A percentile compares a stretch with the other conserved stretches of the same genome.
Conservation (phyloP, 768 basidiomycete genomes). For the Agaricus blazei region DNA sequence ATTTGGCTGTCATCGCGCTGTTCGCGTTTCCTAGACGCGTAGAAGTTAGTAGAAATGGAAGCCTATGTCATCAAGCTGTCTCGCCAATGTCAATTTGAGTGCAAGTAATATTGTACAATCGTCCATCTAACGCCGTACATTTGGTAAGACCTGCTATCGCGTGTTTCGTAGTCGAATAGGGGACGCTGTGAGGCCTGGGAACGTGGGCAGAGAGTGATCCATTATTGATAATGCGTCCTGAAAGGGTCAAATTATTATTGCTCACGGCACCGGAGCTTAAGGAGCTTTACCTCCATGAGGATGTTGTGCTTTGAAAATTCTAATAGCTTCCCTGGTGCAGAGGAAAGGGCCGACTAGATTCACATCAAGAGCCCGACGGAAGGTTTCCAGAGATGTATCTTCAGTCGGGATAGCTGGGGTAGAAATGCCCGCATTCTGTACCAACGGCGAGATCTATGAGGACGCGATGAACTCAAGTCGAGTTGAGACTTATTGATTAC, state of each 20-base stretch:
- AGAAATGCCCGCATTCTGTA: conserved; percentile 71
- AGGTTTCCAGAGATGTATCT: conserved; percentile 52
- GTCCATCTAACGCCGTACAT: conserved; percentile 71
- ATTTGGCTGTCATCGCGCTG: conserved; percentile 50
- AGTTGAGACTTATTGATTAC: conserved; percentile 31
- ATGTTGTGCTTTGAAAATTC: conserved; percentile 63
- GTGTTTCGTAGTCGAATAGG: conserved; percentile 81
- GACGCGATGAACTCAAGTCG: background rate
- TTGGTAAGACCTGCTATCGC: conserved; percentile 76
- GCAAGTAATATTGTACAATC: conserved; percentile 66
- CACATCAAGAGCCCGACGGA: conserved; percentile 60
- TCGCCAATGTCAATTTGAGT: conserved; percentile 82
- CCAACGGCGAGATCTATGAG: background rate
- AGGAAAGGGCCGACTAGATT: conserved; percentile 74
- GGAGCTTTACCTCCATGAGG: conserved; percentile 59
- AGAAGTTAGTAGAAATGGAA: background rate
- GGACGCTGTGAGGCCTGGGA: conserved; percentile 55
- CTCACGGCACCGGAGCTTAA: background rate
- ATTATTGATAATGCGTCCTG: conserved; percentile 72
- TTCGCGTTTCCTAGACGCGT: conserved; percentile 56
- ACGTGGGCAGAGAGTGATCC: conserved; percentile 72
- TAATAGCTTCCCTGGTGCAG: conserved; percentile 72
- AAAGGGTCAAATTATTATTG: background rate
- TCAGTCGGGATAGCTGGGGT: conserved; percentile 49
- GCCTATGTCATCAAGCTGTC: background rate